Conservation (phyloP, 2,329 filamentous ascomycete genomes). For the Epichloe baconii region DNA sequence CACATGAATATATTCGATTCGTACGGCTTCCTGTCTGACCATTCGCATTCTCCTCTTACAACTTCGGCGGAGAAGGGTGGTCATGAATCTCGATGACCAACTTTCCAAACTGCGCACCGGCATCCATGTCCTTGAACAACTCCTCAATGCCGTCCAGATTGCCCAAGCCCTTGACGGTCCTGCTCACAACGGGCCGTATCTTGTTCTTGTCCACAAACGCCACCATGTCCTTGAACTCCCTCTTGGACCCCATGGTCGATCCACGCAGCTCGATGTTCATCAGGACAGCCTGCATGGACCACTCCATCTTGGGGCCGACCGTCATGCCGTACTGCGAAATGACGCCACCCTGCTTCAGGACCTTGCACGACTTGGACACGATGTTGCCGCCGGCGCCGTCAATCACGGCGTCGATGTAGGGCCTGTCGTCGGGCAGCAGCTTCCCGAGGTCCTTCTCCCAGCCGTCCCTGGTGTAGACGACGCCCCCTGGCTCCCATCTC, state of each 20-base stretch:
- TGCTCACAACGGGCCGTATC: conserved; percentile 66
- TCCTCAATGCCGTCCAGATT: conserved; percentile 67
- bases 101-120: conserved; percentile 82
- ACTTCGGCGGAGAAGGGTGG: conserved; percentile 21
- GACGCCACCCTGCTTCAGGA: conserved; percentile 74
- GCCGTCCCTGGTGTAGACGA: conserved; percentile 60
- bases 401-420: conserved; percentile 68
- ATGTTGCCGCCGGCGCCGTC: conserved; percentile 86
- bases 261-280: conserved; percentile 81
- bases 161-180: conserved; percentile 58
- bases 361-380: conserved; percentile 49
- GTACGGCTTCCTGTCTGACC: background rate
- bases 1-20: background rate
- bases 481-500: conserved; percentile 71
- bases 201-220: conserved; percentile 62
- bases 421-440: conserved; percentile 50
- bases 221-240: conserved; percentile 87
- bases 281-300: conserved; percentile 69
- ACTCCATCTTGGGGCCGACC: conserved; percentile 69
- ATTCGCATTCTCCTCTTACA: conserved; percentile 16
- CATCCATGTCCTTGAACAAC: conserved; percentile 80
- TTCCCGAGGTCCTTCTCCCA: conserved; percentile 69
- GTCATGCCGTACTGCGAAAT: conserved; percentile 91
- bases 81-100: conserved; percentile 62
- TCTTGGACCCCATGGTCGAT: conserved; percentile 79